These are phyloP conservation scores for Trichoderma polysporum DNA, from an alignment of 2,329 filamentous ascomycete species.

Conservation along the genomic window DNA sequence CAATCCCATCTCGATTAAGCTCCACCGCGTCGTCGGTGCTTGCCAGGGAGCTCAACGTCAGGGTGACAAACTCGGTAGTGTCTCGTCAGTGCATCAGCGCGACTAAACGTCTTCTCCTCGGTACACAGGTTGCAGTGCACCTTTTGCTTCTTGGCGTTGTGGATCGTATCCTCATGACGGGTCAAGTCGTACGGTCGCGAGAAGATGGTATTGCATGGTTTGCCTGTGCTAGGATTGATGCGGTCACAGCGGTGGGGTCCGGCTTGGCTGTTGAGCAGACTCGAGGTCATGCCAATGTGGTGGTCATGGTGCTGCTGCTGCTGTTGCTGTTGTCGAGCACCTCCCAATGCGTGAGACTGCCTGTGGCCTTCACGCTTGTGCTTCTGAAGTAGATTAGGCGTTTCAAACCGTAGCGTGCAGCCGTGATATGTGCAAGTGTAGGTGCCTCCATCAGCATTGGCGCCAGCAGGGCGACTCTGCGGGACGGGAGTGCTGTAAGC, in stretches of 20 bases:
- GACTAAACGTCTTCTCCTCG: constrained; percentile 95
- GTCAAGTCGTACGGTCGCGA: constrained; percentile 96
- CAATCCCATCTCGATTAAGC: constrained; percentile 17
- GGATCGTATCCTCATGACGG: constrained; percentile 94
- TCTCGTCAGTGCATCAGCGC: constrained; percentile 88
- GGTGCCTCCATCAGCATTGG: constrained; percentile 75
- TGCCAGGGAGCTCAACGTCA: constrained; percentile 77
- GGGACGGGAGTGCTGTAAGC: constrained; percentile 35
- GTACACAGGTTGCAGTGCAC: constrained; percentile 90
- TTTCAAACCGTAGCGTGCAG: constrained; percentile 84
- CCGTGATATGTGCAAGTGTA: constrained; percentile 97
- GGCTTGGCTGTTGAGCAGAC: constrained; percentile 77
- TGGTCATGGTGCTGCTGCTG: constrained; percentile 32
- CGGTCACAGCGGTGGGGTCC: constrained; percentile 91
- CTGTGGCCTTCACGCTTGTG: constrained; percentile 94
- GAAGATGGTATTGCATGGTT: constrained; percentile 92
- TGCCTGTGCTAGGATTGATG: constrained; percentile 91
- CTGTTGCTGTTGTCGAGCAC: constrained; percentile 27
- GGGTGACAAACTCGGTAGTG: constrained; percentile 96
- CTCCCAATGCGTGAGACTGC: constrained; percentile 56
- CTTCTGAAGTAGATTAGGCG: constrained; percentile 81
- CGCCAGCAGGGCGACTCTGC: constrained; percentile 57
- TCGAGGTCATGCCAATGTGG: constrained; percentile 47
- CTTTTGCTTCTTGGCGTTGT: constrained; percentile 92
- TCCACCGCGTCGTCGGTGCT: constrained; percentile 42